Conservation (phyloP, 345 rosid species). For the Pugionium dolabratum region DNA sequence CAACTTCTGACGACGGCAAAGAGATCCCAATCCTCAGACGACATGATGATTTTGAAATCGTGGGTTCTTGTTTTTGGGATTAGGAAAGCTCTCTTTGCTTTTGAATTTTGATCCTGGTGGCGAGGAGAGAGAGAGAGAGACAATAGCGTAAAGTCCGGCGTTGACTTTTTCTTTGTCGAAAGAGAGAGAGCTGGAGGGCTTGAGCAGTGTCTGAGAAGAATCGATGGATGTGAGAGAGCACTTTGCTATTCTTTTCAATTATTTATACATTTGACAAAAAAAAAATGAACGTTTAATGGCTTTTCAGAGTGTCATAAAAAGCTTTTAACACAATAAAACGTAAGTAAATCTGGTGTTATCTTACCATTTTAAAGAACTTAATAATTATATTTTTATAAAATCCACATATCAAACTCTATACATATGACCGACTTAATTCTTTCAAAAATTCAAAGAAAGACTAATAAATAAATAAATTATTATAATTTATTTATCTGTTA, state of each 20-base stretch:
- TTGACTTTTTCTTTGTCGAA: slow-evolving; percentile 60
- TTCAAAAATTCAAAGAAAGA: no score
- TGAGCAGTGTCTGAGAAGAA: slow-evolving; percentile 20
- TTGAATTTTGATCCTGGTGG: slow-evolving; percentile 19
- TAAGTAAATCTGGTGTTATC: no score
- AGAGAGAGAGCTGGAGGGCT: slow-evolving; percentile 39
- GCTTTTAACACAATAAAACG: no score
- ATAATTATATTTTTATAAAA: no score
- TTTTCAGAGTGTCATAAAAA: no score
- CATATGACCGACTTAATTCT: no score
- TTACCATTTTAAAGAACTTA: no score
- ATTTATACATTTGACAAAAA: no score
- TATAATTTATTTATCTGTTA: neutral
- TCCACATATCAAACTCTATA: no score
- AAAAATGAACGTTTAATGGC: no score
- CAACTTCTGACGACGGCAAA: slow-evolving; percentile 73
- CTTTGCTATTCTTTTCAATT: neutral
- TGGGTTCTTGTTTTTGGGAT: neutral
- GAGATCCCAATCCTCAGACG: slow-evolving; percentile 82
- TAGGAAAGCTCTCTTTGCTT: slow-evolving; percentile 27
- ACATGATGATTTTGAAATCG: slow-evolving; percentile 1
- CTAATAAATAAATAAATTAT: no score
- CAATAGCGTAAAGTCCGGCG: slow-evolving; percentile 57
- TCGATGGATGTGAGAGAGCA: slow-evolving; percentile 28
- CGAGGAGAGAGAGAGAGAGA: slow-evolving; percentile 34